Evolutionary conservation across 1,284 basidiomycete species (phyloP).

Genomic region (Puccinia coronata): DNA sequence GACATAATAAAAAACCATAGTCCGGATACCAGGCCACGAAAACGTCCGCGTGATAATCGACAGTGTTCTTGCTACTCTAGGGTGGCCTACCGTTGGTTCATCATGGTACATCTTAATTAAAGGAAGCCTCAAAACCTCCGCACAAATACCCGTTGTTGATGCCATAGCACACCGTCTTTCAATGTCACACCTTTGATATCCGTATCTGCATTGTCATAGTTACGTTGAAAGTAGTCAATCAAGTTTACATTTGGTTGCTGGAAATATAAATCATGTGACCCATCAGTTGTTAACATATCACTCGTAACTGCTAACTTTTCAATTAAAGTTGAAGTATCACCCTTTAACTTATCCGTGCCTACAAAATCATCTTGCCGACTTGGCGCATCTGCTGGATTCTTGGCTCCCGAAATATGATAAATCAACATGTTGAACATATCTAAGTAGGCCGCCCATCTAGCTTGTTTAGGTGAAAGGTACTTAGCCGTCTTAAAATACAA

Average conservation of each 20-base stretch:
- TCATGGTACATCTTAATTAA: not conserved
- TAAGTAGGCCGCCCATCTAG: not conserved
- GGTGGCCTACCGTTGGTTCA: too few relatives aligned
- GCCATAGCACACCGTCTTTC: not conserved
- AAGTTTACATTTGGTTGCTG: not conserved
- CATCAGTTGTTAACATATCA: too few relatives aligned
- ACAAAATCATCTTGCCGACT: not conserved
- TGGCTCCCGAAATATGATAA: conserved; percentile 2
- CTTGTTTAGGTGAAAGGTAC: not conserved
- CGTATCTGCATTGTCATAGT: not conserved
- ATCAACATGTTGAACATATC: not conserved
- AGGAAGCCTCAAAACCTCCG: not conserved
- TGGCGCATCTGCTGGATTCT: conserved; percentile 11
- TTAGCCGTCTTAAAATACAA: too few relatives aligned
- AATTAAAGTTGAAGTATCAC: too few relatives aligned
- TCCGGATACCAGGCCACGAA: not conserved
- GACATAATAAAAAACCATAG: not conserved
- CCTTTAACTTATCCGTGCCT: too few relatives aligned
- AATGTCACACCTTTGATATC: not conserved
- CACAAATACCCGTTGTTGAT: not conserved
- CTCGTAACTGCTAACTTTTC: too few relatives aligned
- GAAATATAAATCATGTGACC: too few relatives aligned
- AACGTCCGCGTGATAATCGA: not conserved
- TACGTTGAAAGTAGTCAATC: not conserved
- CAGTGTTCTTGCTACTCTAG: too few relatives aligned